Base-by-base conservation (phyloP, 768 basidiomycete genomes). In the Calocybe gangraenosa region DNA sequence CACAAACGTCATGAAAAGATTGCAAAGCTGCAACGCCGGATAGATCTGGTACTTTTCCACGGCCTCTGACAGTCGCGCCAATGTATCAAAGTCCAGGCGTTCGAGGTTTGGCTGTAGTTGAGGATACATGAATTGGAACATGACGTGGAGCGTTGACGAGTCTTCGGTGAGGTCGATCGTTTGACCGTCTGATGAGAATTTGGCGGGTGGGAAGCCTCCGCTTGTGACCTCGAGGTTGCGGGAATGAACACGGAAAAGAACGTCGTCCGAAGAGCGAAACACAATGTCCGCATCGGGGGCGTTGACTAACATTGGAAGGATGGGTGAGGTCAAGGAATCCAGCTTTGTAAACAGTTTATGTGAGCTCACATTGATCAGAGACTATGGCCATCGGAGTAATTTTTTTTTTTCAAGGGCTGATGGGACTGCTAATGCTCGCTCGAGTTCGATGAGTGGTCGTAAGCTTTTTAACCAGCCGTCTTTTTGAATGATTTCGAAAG, bases 21-120 rank as follows among this genome's bases (percentile, higher is more conserved):
- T 58, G 42, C 55, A 58, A 14, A 54, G 14, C 20, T 50, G 44
- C 52, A 52, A 52, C 3, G 55, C 57, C 10, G 57, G 48, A 20
- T 56, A 56, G 1, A 58, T 46, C 30, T 50, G 46, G 17, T 58
- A 56, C 37, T 56, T 56, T 37, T 56, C 55, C 1, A 49, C 55
- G 0, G 55, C 57, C 17, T 58, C 57, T 2, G 57, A 37, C 10
- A 58, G 21, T 31, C 18, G 30, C 19, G 25, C 25, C 14, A 56
- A 39, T 0, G 23, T 14, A 10, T 52, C 40, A 23, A 57, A 55
- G 13, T 37, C 14, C 3, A 52, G 19, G 1, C 17, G 10, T 4
- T 48, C 46, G 2, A 55, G 7, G 14, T 22, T n/a, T 13, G 54
- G 51, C 17, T 55, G 54, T 5, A 19, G 37, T 15, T 38, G 41